Conservation (phyloP, 129 eudicot species). For the Calendula officinalis region DNA sequence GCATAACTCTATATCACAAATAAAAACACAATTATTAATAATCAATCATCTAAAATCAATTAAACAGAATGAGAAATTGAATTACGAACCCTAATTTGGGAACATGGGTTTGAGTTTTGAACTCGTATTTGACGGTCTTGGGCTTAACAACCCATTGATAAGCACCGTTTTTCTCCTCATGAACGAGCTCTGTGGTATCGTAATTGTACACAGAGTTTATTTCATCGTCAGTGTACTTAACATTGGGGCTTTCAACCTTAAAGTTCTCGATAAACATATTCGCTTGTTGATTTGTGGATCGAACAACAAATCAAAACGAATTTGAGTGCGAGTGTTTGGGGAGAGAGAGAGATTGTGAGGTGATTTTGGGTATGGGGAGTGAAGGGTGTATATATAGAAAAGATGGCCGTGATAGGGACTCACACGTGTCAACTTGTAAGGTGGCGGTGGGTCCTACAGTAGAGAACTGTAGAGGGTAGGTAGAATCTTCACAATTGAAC, state of each 20-base stretch:
- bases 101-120: conserved; percentile 74
- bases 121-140: conserved; percentile 86
- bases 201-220: conserved; percentile 78
- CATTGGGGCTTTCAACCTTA: conserved; percentile 95
- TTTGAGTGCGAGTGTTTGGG: conserved; percentile 4
- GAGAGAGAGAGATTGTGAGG: conserved; percentile 20
- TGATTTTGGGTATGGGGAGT: conserved; percentile 14
- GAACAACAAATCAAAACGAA: conserved; percentile 11
- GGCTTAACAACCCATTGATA: conserved; percentile 98
- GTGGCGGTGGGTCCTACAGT: conserved; percentile 30
- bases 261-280: conserved; percentile 91
- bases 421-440: conserved; percentile 26
- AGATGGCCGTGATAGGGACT: not conserved
- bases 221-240: conserved; percentile 71
- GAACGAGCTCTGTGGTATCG: conserved; percentile 93
- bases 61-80: not conserved
- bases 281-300: not conserved
- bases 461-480: conserved; percentile 12
- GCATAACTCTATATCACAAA: conserved; percentile 68
- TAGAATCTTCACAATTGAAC: conserved; percentile 13
- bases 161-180: conserved; percentile 70
- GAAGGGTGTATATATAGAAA: conserved; percentile 29
- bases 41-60: conserved; percentile 5
- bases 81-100: conserved; percentile 82
- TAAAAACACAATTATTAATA: not conserved